A percentile compares a stretch with the other conserved stretches of the same genome.
These are phyloP conservation scores for Schoenoplectus tabernaemontani DNA, from an alignment of 202 grass and related monocot genomes.

Conservation along the genomic window DNA sequence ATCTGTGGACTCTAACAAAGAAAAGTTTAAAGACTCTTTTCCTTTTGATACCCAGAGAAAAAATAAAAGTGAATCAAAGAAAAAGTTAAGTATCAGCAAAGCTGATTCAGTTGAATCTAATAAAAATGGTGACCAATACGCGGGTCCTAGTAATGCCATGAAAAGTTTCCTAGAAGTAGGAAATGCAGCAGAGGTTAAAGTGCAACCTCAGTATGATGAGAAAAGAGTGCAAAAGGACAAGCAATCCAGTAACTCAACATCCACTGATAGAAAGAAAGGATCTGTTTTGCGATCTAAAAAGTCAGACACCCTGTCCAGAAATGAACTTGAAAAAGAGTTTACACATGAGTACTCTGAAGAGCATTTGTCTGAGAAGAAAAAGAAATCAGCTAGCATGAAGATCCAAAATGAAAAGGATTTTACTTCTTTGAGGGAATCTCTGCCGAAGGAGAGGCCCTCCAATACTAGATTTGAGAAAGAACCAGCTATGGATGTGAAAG, in stretches of 20 bases:
- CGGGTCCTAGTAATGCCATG: constrained; percentile 18
- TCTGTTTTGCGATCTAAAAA: constrained; percentile 42
- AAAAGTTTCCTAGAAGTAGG: constrained; percentile 42
- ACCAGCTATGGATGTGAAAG: constrained; percentile 25
- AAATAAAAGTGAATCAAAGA: constrained; percentile 52
- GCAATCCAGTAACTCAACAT: constrained; percentile 36
- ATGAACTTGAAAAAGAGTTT: constrained; percentile 47
- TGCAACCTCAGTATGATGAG: constrained; percentile 36
- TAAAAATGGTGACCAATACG: constrained; percentile 40
- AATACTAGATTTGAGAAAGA: constrained; percentile 42
- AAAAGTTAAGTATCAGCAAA: constrained; percentile 32
- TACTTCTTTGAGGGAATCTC: constrained; percentile 26
- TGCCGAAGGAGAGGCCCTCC: constrained; percentile 38
- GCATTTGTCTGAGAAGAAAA: constrained; percentile 44
- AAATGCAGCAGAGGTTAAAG: constrained; percentile 40
- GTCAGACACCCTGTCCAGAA: constrained; percentile 45
- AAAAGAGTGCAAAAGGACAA: constrained; percentile 57
- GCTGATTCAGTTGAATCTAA: constrained; percentile 45
- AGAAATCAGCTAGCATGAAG: constrained; percentile 39
- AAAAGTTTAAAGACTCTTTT: constrained; percentile 32
- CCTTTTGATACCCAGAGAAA: constrained; percentile 51
- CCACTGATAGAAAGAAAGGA: constrained; percentile 51
- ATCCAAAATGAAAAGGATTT: constrained; percentile 42
- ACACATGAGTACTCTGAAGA: constrained; percentile 30
- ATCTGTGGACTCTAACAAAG: constrained; percentile 39